These are phyloP conservation scores for Przewalskia tangutica DNA, from an alignment of 257 asterid genomes.

Conservation along the genomic window DNA sequence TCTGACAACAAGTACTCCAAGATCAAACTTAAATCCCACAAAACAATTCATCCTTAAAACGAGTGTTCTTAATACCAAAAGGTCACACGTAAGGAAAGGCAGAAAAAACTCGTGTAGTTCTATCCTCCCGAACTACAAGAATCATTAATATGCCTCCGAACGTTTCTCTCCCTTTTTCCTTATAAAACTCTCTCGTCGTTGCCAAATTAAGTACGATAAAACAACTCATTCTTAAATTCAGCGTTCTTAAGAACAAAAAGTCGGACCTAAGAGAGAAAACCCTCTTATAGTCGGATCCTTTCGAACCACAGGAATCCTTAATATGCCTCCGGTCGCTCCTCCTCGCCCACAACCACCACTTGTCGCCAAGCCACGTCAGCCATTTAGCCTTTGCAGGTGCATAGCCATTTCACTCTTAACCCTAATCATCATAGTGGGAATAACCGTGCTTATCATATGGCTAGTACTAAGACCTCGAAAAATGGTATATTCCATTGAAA, in stretches of 20 bases:
- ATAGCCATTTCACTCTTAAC: conserved; percentile 26
- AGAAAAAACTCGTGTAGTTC: too few species aligned
- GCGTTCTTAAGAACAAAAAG: too few species aligned
- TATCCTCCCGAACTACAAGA: not conserved
- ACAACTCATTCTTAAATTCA: not conserved
- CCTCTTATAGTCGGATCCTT: too few species aligned
- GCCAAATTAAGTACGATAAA: not conserved
- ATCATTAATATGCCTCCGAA: not conserved
- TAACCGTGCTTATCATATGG: conserved; percentile 52
- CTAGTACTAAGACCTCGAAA: conserved; percentile 38
- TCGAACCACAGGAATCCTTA: too few species aligned
- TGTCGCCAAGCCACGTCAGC: not conserved
- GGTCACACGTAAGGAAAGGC: too few species aligned
- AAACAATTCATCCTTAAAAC: too few species aligned
- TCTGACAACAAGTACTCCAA: not conserved
- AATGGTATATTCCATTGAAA: conserved; percentile 56
- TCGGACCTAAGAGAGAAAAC: too few species aligned
- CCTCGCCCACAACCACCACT: not conserved
- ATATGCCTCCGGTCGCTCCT: not conserved
- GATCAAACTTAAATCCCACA: not conserved
- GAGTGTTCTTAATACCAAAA: too few species aligned
- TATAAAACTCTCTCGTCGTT: not conserved
- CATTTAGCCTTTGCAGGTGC: conserved; percentile 5
- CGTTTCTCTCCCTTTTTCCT: not conserved
- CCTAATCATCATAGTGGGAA: conserved; percentile 41